These are phyloP conservation scores for Fusarium decemcellulare DNA, from an alignment of 2,329 filamentous ascomycete genomes.

Conservation along the genomic window DNA sequence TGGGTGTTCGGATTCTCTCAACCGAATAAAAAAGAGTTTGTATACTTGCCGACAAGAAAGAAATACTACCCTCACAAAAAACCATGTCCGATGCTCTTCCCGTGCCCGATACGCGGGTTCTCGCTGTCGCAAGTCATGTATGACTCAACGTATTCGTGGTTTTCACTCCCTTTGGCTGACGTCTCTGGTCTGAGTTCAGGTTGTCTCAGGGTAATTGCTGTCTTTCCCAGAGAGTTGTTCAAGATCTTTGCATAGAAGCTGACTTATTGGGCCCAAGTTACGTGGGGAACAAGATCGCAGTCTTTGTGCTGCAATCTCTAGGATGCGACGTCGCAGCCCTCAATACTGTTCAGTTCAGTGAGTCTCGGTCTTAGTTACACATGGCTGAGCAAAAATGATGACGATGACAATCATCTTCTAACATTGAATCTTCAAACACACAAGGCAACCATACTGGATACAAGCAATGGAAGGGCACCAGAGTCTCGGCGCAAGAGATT, in stretches of 20 bases:
- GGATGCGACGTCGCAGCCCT: constrained; percentile 95
- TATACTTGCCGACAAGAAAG: neutral
- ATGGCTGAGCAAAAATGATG: neutral
- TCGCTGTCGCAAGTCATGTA: constrained; percentile 97
- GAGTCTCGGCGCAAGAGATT: constrained; percentile 86
- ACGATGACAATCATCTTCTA: constrained; percentile 9
- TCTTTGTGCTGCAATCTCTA: constrained; percentile 92
- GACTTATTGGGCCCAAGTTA: constrained; percentile 71
- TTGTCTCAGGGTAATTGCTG: constrained; percentile 46
- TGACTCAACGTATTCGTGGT: constrained; percentile 22
- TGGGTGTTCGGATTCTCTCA: neutral
- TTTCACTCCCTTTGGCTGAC: constrained; percentile 23
- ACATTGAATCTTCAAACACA: constrained; percentile 6
- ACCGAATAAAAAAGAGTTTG: neutral
- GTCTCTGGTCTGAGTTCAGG: constrained; percentile 27
- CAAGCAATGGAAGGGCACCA: constrained; percentile 87
- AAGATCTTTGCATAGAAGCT: constrained; percentile 4
- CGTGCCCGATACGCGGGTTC: constrained; percentile 75
- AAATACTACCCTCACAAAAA: neutral
- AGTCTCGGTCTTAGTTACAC: constrained; percentile 49
- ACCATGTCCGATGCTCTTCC: constrained; percentile 43
- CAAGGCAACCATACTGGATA: constrained; percentile 97
- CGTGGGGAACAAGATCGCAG: constrained; percentile 98
- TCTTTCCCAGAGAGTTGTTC: neutral
- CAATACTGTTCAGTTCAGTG: constrained; percentile 98